These are phyloP conservation scores for Starmerella stellata DNA, from an alignment of 805 yeast species.

Conservation along the genomic window DNA sequence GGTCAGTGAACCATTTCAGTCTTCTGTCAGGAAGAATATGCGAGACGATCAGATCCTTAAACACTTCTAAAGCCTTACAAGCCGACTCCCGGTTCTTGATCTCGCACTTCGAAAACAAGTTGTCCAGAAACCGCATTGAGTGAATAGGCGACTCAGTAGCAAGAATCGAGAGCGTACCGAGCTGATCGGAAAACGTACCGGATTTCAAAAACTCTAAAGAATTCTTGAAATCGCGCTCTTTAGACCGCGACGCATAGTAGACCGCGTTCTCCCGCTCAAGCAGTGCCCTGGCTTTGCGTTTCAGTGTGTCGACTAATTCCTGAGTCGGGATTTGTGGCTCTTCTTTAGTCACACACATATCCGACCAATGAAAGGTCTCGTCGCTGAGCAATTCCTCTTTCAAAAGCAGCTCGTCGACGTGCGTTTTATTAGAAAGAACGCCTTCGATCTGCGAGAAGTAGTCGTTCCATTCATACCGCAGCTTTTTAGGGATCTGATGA, in stretches of 20 bases:
- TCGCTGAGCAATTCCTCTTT: neutral
- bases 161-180: constrained; percentile 79
- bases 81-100: constrained; percentile 90
- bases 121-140: constrained; percentile 66
- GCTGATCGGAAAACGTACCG: constrained; percentile 91
- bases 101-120: constrained; percentile 56
- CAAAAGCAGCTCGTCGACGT: neutral
- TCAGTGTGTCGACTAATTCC: constrained; percentile 39
- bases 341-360: constrained; percentile 13
- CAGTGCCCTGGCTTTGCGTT: constrained; percentile 45
- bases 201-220: constrained; percentile 52
- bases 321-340: constrained; percentile 19
- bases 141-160: constrained; percentile 92
- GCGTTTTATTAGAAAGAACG: neutral
- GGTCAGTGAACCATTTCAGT: constrained; percentile 60
- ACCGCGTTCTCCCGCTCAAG: constrained; percentile 52
- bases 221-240: constrained; percentile 73
- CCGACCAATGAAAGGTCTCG: neutral
- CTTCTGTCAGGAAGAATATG: constrained; percentile 70
- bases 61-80: constrained; percentile 70
- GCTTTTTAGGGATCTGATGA: neutral
- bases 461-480: neutral
- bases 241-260: constrained; percentile 54
- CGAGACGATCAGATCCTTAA: constrained; percentile 76
- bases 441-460: neutral